Conservation (phyloP, 192 early-diverging fungal species). For the Hyaloraphidium curvatum region DNA sequence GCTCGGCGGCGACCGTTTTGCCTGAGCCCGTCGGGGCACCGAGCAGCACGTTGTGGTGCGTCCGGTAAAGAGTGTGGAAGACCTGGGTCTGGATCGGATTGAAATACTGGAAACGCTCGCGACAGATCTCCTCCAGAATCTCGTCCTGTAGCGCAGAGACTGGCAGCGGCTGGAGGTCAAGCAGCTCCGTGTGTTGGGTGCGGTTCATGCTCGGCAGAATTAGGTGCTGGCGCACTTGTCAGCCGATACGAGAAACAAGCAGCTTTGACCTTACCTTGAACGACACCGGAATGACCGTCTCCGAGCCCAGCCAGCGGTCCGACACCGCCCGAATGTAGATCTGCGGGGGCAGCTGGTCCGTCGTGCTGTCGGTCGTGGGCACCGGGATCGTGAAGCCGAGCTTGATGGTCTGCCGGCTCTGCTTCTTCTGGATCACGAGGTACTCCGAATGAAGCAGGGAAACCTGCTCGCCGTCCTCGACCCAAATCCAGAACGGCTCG, state of each 20-base stretch:
- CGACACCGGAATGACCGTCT: slow-evolving; percentile 64
- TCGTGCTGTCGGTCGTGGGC: slow-evolving; percentile 23
- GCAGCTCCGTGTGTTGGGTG: slow-evolving; percentile 71
- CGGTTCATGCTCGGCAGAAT: slow-evolving; percentile 65
- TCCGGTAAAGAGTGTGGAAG: slow-evolving; percentile 89
- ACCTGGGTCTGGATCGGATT: slow-evolving; percentile 98
- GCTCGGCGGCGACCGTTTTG: slow-evolving; percentile 89
- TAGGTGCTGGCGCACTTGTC: no score
- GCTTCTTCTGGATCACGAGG: slow-evolving; percentile 52
- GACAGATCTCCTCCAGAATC: slow-evolving; percentile 68
- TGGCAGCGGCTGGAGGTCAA: slow-evolving; percentile 83
- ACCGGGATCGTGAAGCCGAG: slow-evolving; percentile 79
- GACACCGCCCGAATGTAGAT: slow-evolving; percentile 84
- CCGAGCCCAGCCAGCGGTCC: slow-evolving; percentile 88
- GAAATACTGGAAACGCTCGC: slow-evolving; percentile 75
- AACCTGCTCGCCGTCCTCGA: slow-evolving; percentile 70
- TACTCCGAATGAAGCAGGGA: slow-evolving; percentile 90
- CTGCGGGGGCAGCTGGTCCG: slow-evolving; percentile 73
- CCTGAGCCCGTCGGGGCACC: slow-evolving; percentile 97
- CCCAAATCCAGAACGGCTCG: slow-evolving; percentile 94
- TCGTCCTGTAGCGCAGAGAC: slow-evolving; percentile 63
- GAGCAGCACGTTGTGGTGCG: slow-evolving; percentile 63
- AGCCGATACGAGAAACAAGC: no score
- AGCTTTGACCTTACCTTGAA: no score
- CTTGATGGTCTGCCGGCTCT: slow-evolving; percentile 36